Conservation (phyloP, 1,284 basidiomycete species). For the Rhodotorula sp. region DNA sequence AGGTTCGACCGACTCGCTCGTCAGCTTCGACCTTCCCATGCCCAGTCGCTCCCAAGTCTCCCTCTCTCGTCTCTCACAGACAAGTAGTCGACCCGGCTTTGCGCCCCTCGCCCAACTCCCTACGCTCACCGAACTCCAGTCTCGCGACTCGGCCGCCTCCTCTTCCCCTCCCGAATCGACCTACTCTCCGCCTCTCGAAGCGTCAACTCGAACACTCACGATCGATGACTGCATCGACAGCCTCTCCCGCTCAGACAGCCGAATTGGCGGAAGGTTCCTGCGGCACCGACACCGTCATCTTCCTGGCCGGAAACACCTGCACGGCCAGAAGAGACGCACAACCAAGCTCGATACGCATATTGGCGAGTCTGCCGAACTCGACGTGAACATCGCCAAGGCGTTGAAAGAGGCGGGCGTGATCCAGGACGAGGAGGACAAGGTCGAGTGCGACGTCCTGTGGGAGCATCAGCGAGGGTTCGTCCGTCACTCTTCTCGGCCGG, state of each 20-base stretch:
- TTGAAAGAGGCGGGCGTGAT: conserved; percentile 11
- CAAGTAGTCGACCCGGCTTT: background rate
- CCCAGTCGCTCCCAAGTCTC: background rate
- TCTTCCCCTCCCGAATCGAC: background rate
- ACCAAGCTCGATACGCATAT: background rate
- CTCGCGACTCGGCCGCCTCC: background rate
- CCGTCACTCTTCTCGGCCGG: too few relatives aligned
- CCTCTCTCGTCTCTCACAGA: background rate
- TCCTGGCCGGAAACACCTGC: background rate
- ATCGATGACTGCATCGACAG: conserved; percentile 16
- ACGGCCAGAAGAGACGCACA: background rate
- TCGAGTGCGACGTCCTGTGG: conserved; percentile 25
- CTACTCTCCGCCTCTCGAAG: background rate
- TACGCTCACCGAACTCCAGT: conserved; percentile 6
- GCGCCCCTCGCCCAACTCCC: background rate
- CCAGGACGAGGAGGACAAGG: conserved; percentile 21
- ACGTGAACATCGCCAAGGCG: conserved; percentile 6
- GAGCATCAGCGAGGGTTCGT: conserved; percentile 39
- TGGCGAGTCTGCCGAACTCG: conserved; percentile 1
- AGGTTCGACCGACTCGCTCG: conserved; percentile 15
- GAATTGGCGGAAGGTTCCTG: background rate
- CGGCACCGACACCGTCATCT: background rate
- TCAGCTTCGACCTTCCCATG: conserved; percentile 1
- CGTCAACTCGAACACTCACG: conserved; percentile 20
- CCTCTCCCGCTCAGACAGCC: background rate